Percentiles rank a stretch among this genome's conserved stretches.
phyloP scores from a whole-genome alignment of 495 filamentous ascomycete genomes.

The Achaetomiella virescens region DNA sequence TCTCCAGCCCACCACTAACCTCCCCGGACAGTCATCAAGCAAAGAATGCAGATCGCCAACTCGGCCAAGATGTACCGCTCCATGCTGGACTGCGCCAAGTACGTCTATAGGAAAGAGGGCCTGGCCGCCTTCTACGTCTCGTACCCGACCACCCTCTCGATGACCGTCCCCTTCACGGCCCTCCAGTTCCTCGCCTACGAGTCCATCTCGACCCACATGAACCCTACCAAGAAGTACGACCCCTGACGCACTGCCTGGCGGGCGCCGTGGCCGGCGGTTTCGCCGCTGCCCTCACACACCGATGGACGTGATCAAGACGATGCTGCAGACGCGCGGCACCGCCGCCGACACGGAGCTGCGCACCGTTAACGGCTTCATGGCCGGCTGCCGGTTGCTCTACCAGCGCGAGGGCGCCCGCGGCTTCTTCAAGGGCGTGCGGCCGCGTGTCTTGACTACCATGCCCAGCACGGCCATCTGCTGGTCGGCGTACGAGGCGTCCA shows the following conservation, averaged over 20 bases:
- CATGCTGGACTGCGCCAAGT: constrained; percentile 74
- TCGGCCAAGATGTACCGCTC: constrained; percentile 78
- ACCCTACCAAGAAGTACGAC: constrained; percentile 77
- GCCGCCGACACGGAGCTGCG: constrained; percentile 75
- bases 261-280: constrained; percentile 90
- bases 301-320: constrained; percentile 95
- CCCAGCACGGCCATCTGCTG: constrained; percentile 98
- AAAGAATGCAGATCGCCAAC: constrained; percentile 96
- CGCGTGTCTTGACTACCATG: constrained; percentile 92
- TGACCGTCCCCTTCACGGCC: constrained; percentile 97
- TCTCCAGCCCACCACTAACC: constrained; percentile 16
- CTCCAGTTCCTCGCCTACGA: constrained; percentile 97
- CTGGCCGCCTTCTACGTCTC: constrained; percentile 94
- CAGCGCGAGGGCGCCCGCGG: constrained; percentile 75
- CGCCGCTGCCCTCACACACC: constrained; percentile 88
- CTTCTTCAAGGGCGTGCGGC: constrained; percentile 88
- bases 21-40: constrained; percentile 75
- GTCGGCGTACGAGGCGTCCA: constrained; percentile 61
- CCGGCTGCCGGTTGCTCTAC: constrained; percentile 78
- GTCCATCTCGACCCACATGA: constrained; percentile 88
- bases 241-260: constrained; percentile 86
- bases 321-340: constrained; percentile 86
- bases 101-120: constrained; percentile 83
- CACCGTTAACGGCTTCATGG: constrained; percentile 73
- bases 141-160: constrained; percentile 94